phyloP scores from a whole-genome alignment of 495 filamentous ascomycete species.

The Collariella sp. region DNA sequence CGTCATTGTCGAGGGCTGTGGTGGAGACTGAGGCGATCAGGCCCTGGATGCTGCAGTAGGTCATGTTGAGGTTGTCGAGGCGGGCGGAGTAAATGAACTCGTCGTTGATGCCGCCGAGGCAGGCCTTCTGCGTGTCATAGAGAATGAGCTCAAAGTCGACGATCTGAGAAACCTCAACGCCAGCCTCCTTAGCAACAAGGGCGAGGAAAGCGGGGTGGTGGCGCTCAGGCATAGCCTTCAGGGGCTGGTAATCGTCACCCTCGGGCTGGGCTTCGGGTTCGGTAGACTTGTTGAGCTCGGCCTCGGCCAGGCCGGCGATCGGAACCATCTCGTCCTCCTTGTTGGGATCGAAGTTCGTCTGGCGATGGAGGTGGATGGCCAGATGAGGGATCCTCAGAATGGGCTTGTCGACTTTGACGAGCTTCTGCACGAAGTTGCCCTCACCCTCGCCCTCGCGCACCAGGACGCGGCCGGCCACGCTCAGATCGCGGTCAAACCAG shows the following conservation, averaged over 20 bases:
- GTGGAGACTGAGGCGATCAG: conserved; percentile 69
- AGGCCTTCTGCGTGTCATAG: conserved; percentile 88
- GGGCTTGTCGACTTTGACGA: conserved; percentile 84
- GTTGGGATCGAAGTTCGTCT: conserved; percentile 81
- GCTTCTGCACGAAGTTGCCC: conserved; percentile 69
- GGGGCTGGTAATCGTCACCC: conserved; percentile 54
- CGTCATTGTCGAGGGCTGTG: conserved; percentile 59
- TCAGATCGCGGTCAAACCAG: conserved; percentile 94
- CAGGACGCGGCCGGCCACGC: conserved; percentile 82
- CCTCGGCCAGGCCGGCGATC: conserved; percentile 77
- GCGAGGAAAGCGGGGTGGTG: conserved; percentile 85
- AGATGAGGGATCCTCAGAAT: conserved; percentile 87
- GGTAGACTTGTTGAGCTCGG: conserved; percentile 66
- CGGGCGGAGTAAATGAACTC: conserved; percentile 92
- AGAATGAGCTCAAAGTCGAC: conserved; percentile 93
- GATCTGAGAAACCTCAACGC: conserved; percentile 57
- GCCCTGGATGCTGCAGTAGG: conserved; percentile 74
- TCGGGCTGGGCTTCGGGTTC: conserved; percentile 31
- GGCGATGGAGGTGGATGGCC: conserved; percentile 86
- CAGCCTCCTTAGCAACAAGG: conserved; percentile 73
- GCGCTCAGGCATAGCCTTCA: conserved; percentile 68
- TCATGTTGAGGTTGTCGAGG: conserved; percentile 92
- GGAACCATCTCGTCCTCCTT: conserved; percentile 94
- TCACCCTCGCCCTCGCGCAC: conserved; percentile 58
- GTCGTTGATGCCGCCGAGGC: conserved; percentile 80